These are phyloP conservation scores for Pythium biforme DNA, from an alignment of 352 stramenopile species.

Conservation along the genomic window DNA sequence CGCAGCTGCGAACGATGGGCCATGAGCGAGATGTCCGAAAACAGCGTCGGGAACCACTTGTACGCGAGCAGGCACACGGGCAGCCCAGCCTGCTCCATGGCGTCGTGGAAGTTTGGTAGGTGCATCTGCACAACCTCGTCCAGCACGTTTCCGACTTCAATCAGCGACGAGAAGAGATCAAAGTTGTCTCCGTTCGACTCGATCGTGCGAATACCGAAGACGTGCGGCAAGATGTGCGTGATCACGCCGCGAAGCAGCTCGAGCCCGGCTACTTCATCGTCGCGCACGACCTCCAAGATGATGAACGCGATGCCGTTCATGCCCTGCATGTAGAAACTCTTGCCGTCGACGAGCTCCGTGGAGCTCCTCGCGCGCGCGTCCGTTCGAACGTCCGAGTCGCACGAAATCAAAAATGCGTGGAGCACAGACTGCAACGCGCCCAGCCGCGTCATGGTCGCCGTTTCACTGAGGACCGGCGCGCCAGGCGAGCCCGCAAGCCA, in stretches of 20 bases:
- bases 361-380: conserved; percentile 18
- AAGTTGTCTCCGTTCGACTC: conserved; percentile 47
- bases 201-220: conserved; percentile 64
- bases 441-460: conserved; percentile 34
- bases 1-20: conserved; percentile 70
- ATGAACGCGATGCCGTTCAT: conserved; percentile 86
- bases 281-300: conserved; percentile 57
- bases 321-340: conserved; percentile 82
- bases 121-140: conserved; percentile 73
- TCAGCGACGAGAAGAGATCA: conserved; percentile 69
- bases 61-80: conserved; percentile 81
- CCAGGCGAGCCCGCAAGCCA: conserved; percentile 65
- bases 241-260: conserved; percentile 65
- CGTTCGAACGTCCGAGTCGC: conserved; percentile 42
- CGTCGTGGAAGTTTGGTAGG: conserved; percentile 53
- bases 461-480: conserved; percentile 44
- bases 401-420: conserved; percentile 69
- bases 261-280: conserved; percentile 55
- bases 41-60: conserved; percentile 88
- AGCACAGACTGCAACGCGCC: conserved; percentile 47
- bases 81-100: conserved; percentile 56
- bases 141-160: conserved; percentile 68
- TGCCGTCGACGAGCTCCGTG: conserved; percentile 22
- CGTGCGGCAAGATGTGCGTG: conserved; percentile 64
- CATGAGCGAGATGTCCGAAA: conserved; percentile 80